phyloP scores from a whole-genome alignment of 345 rosid species.

The Rubroshorea leprosula region DNA sequence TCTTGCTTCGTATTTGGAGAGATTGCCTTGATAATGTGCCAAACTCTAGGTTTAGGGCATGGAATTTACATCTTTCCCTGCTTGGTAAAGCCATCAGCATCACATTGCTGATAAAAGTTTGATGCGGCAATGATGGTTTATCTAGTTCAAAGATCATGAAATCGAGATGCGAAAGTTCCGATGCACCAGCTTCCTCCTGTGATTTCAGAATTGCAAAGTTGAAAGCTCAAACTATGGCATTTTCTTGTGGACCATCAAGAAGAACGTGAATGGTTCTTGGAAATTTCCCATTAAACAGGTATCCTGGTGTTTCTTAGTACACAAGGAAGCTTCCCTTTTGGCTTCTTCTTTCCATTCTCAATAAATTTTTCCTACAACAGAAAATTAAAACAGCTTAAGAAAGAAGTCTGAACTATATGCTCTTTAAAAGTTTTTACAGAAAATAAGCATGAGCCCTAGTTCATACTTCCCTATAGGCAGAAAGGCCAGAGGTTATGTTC shows the following conservation, averaged over 20 bases:
- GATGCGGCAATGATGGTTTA: too few species aligned
- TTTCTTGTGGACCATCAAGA: not conserved
- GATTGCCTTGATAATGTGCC: too few species aligned
- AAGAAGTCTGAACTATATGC: not conserved
- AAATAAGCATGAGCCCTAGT: conserved; percentile 38
- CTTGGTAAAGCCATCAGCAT: too few species aligned
- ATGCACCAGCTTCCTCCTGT: too few species aligned
- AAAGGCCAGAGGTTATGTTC: conserved; percentile 41
- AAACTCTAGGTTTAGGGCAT: too few species aligned
- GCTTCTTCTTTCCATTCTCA: conserved; percentile 12
- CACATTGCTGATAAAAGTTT: too few species aligned
- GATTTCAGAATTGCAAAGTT: too few species aligned
- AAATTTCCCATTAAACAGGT: conserved; percentile 28
- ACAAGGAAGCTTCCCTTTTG: conserved; percentile 41
- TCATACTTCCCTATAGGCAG: conserved; percentile 39
- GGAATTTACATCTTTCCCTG: too few species aligned
- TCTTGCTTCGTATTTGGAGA: too few species aligned
- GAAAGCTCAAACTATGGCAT: not conserved
- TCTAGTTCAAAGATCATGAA: too few species aligned
- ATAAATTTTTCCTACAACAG: conserved; percentile 22
- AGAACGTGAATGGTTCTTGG: conserved; percentile 23
- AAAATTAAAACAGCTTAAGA: conserved; percentile 8
- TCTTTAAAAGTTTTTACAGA: conserved; percentile 1
- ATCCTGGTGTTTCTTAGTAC: conserved; percentile 3
- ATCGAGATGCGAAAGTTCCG: too few species aligned